These are phyloP conservation scores for Phellinidium pouzarii DNA, from an alignment of 1,284 basidiomycete genomes.

Conservation along the genomic window DNA sequence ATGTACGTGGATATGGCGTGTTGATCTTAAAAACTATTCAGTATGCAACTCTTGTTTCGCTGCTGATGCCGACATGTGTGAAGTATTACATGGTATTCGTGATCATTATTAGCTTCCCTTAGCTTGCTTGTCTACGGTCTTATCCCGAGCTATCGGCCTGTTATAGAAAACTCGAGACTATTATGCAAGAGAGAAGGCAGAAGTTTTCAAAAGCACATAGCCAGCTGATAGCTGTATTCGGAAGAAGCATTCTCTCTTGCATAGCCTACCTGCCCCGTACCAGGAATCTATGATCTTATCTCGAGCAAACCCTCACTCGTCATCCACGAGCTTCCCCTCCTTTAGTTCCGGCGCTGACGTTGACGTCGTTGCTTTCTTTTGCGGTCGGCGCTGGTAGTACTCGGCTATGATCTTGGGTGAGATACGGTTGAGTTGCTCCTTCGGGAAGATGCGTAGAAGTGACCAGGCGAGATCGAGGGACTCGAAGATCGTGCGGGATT, in stretches of 20 bases:
- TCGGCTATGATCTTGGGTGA: conserved; percentile 86
- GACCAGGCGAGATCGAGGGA: conserved; percentile 97
- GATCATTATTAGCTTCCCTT: not conserved
- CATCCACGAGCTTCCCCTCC: conserved; percentile 59
- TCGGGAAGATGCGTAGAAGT: conserved; percentile 96
- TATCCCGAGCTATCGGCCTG: not conserved
- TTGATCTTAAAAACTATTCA: too few relatives aligned
- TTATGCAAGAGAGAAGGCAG: too few relatives aligned
- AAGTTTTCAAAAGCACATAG: too few relatives aligned
- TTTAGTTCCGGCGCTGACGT: conserved; percentile 34
- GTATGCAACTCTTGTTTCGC: too few relatives aligned
- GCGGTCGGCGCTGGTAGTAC: conserved; percentile 76
- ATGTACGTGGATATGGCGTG: too few relatives aligned
- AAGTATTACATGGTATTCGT: not conserved
- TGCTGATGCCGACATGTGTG: too few relatives aligned
- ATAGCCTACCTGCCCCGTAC: not conserved
- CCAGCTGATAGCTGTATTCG: too few relatives aligned
- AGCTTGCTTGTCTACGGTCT: not conserved
- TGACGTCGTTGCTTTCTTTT: conserved; percentile 50
- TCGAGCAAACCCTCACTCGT: conserved; percentile 3
- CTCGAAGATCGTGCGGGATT: conserved; percentile 95
- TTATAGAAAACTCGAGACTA: too few relatives aligned
- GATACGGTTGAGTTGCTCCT: conserved; percentile 96
- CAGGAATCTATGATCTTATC: not conserved
- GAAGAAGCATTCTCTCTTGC: too few relatives aligned